Evolutionary conservation across 78 protist species (phyloP), one percentile per base, ranked within the genome.

Genomic region (Guillardia theta): DNA sequence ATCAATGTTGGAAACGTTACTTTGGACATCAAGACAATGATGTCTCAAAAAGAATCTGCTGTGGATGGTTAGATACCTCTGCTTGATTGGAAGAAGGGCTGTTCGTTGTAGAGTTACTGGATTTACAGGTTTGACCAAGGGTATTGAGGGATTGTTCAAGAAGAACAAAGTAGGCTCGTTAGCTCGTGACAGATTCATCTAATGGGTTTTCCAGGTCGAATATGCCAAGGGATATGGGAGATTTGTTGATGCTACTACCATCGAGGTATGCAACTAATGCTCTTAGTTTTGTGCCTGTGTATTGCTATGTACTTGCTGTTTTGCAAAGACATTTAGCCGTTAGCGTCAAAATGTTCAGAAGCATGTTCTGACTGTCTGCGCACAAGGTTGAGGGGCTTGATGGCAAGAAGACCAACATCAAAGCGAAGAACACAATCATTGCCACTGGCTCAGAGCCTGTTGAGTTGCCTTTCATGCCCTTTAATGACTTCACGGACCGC

Each of bases 81-180:
- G n/a, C n/a, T n/a, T n/a, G n/a, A n/a, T n/a, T n/a, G n/a, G n/a
- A n/a, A n/a, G n/a, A n/a, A n/a, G n/a, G n/a, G n/a, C n/a, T n/a
- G n/a, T n/a, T n/a, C n/a, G n/a, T n/a, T n/a, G n/a, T n/a, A n/a
- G n/a, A n/a, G n/a, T n/a, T n/a, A n/a, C n/a, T n/a, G n/a, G n/a
- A n/a, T n/a, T n/a, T n/a, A n/a, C n/a, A n/a, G n/a, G n/a, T 0
- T n/a, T 96, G 64, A 88, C 94, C 18, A 43, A n/a, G 48, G 99
- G 99, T 41, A 98, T 99, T 93, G 99, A 99, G 95, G 44, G 83
- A 22, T 97, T 99, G 18, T 98, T 99, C 97, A 98, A 97, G 92
- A 99, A 98, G 97, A 98, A 98, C 96, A 95, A 94, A 94, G n/a
- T n/a, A n/a, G n/a, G n/a, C n/a, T n/a, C n/a, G n/a, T n/a, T n/a